Base-by-base conservation (phyloP, 2,329 filamentous ascomycete species). In the Fusarium tanahbumbuense region DNA sequence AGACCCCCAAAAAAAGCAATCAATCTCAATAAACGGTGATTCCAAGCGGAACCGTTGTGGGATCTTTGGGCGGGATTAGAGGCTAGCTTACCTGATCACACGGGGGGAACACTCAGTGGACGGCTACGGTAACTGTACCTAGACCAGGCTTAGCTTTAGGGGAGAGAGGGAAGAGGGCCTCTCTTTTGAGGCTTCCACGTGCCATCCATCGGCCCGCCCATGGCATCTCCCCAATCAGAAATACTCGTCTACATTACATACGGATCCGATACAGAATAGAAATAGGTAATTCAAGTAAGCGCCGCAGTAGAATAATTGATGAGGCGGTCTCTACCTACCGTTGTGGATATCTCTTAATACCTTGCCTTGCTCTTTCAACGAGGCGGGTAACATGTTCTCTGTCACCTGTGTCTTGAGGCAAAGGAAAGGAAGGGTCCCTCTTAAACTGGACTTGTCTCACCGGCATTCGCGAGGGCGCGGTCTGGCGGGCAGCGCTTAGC, bases 191-290 rank as follows among this genome's bases (percentile, higher is more conserved):
- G 47, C 16, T 50, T 50, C 47, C 48, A 40, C 48, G 32, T 52
- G 48, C 61, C 57, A 55, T 45, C 60, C 57, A 56, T 41, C 60
- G 67, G 61, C 58, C 64, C 60, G 72, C 64, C 60, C 62, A 70
- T 74, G 60, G 58, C 60, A 49, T 70, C 42, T 47, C 60, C 48
- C 62, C 65, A 71, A 67, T 65, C 54, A 72, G 47, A 41, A 60
- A 48, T 40, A 28, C 16, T 37, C 34, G 34, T 37, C 34, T 37
- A 37, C 9, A 10, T 25, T 18, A 18, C 10, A 11, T 27, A 27
- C 20, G 34, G 25, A 30, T 30, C 28, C 28, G 12, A 6, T n/a
- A 16, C 4, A 52, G 32, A 4, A 40, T 28, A 28, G 27, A 28
- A 28, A 28, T 28, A 25, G 25, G 25, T n/a, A 20, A 40, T 20